These are phyloP conservation scores for Alternaria arborescens DNA, from an alignment of 2,329 filamentous ascomycete species.

Conservation along the genomic window DNA sequence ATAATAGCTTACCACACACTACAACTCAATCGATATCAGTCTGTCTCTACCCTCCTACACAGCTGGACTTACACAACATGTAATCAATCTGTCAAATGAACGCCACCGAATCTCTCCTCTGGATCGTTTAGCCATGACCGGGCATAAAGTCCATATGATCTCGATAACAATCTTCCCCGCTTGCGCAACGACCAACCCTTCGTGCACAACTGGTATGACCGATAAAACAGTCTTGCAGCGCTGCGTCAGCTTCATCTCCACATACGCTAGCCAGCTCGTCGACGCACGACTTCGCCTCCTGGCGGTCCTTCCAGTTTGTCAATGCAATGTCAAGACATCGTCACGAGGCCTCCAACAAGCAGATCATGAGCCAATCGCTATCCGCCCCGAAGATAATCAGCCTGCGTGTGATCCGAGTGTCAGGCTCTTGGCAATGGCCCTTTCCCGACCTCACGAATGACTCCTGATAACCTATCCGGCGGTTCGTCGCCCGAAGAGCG, in stretches of 20 bases:
- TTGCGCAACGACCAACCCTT: slow-evolving; percentile 34
- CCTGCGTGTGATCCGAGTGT: slow-evolving; percentile 9
- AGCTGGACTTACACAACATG: background rate
- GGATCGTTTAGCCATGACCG: slow-evolving; percentile 32
- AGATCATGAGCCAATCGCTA: slow-evolving; percentile 22
- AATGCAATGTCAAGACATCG: slow-evolving; percentile 21
- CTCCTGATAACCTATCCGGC: slow-evolving; percentile 10
- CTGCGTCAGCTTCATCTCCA: slow-evolving; percentile 35
- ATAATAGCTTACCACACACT: background rate
- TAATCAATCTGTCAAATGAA: background rate
- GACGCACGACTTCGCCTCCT: slow-evolving; percentile 18
- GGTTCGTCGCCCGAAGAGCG: slow-evolving; percentile 19
- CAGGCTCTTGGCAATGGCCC: slow-evolving; percentile 11
- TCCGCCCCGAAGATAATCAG: slow-evolving; percentile 7
- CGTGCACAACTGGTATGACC: slow-evolving; percentile 26
- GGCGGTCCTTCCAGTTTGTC: background rate
- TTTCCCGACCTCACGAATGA: slow-evolving; percentile 1
- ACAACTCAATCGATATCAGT: background rate
- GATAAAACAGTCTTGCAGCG: slow-evolving; percentile 21
- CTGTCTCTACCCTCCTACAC: background rate
- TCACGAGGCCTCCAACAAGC: slow-evolving; percentile 21
- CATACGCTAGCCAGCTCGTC: slow-evolving; percentile 43
- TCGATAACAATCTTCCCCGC: slow-evolving; percentile 35
- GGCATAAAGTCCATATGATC: slow-evolving; percentile 24
- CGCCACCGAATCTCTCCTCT: slow-evolving; percentile 4